phyloP scores from a whole-genome alignment of 83 land plant species.

The Picea mariana region DNA sequence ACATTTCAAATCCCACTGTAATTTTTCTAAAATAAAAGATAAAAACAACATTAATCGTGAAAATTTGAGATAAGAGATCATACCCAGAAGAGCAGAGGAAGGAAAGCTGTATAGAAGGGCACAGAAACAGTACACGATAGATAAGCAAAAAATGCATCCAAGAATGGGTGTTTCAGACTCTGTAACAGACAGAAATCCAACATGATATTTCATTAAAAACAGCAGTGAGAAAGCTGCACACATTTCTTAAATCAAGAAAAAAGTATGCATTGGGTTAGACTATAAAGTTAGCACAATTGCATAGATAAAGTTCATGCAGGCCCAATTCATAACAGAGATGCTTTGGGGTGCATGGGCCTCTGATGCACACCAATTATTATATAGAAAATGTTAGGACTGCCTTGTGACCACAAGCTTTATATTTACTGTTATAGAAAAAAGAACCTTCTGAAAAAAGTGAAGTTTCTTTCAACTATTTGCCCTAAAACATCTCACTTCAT shows the following conservation, averaged over 20 bases:
- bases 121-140: conserved; percentile 81
- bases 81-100: conserved; percentile 95
- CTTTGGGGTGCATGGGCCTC: too few species aligned
- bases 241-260: neutral
- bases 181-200: conserved; percentile 36
- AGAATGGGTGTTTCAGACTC: conserved; percentile 50
- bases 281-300: neutral
- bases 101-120: conserved; percentile 92
- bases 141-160: conserved; percentile 69
- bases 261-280: neutral
- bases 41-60: neutral
- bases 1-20: conserved; percentile 5
- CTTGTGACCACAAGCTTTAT: neutral
- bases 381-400: neutral
- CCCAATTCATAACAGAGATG: too few species aligned
- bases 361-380: too few species aligned
- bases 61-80: neutral
- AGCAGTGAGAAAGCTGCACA: neutral
- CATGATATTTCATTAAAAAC: neutral
- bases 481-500: neutral
- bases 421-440: neutral
- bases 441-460: neutral
- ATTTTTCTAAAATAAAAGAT: neutral
- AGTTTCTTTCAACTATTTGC: neutral
- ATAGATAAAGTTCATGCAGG: neutral